Conservation (phyloP, 225 moss, liverwort and hornwort genomes). For the Pseudisothecium myosuroides region DNA sequence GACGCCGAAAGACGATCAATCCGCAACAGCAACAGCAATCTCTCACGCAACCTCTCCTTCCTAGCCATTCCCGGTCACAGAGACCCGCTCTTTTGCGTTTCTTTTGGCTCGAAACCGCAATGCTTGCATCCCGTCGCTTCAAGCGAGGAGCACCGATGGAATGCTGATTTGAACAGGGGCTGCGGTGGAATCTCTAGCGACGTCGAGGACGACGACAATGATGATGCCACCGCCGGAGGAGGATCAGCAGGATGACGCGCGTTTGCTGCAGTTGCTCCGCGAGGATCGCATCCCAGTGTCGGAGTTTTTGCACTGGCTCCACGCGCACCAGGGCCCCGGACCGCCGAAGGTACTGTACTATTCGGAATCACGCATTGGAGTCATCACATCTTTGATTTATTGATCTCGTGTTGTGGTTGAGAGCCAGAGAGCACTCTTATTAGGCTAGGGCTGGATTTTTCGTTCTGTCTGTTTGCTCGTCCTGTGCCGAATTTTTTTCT, state of each 20-base stretch:
- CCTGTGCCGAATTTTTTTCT: not conserved
- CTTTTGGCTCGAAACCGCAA: not conserved
- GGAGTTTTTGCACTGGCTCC: conserved; percentile 46
- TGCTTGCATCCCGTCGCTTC: not conserved
- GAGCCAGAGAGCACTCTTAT: not conserved
- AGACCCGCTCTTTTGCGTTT: not conserved
- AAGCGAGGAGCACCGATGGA: not conserved
- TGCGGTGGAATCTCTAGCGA: not conserved
- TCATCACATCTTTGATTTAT: not conserved
- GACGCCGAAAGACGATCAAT: not conserved
- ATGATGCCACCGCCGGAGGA: conserved; percentile 10
- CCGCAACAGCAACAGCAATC: not conserved
- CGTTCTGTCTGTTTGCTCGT: not conserved
- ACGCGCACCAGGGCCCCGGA: conserved; percentile 39
- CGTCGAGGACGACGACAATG: not conserved
- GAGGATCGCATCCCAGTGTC: conserved; percentile 26
- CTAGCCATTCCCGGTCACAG: not conserved
- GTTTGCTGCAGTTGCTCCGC: conserved; percentile 34
- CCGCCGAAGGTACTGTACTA: conserved; percentile 45
- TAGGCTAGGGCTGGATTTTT: conserved; percentile 8
- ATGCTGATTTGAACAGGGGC: not conserved
- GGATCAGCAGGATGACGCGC: conserved; percentile 38
- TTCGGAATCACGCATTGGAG: not conserved
- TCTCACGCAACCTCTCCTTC: not conserved
- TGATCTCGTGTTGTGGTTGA: not conserved